These are phyloP conservation scores for Epichloe sibirici DNA, from an alignment of 2,329 filamentous ascomycete genomes.

Conservation along the genomic window DNA sequence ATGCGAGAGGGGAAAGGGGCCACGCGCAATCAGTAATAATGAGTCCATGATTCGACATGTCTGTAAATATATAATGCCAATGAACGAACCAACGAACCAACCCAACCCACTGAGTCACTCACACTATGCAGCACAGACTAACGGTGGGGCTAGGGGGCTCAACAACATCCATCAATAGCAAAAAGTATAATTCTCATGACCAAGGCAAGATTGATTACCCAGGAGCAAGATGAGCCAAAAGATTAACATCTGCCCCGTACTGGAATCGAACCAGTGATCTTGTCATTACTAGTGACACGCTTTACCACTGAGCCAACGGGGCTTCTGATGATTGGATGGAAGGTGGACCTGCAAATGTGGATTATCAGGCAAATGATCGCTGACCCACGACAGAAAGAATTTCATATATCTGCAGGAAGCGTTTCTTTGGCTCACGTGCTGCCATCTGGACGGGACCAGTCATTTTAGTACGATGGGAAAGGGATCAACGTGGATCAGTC, in stretches of 20 bases:
- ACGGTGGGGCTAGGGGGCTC: too few relatives aligned
- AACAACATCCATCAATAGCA: too few relatives aligned
- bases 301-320: constrained; percentile 25
- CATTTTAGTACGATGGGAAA: neutral
- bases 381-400: neutral
- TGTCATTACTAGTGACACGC: constrained; percentile 25
- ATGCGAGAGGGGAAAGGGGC: neutral
- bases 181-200: too few relatives aligned
- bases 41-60: neutral
- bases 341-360: neutral
- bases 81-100: too few relatives aligned
- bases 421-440: neutral
- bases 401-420: neutral
- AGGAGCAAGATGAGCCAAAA: neutral
- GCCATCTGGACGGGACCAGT: neutral
- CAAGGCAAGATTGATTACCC: neutral
- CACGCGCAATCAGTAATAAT: neutral
- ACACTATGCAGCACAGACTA: too few relatives aligned
- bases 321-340: constrained; percentile 5
- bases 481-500: neutral
- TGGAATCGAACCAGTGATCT: constrained; percentile 25
- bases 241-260: constrained; percentile 14
- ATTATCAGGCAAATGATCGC: neutral
- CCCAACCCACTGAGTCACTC: too few relatives aligned
- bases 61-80: too few relatives aligned